A percentile compares a stretch with the other conserved stretches of the same genome.
These are phyloP conservation scores for Corymbia calophylla DNA, from an alignment of 441 rosid genomes.

Conservation along the genomic window DNA sequence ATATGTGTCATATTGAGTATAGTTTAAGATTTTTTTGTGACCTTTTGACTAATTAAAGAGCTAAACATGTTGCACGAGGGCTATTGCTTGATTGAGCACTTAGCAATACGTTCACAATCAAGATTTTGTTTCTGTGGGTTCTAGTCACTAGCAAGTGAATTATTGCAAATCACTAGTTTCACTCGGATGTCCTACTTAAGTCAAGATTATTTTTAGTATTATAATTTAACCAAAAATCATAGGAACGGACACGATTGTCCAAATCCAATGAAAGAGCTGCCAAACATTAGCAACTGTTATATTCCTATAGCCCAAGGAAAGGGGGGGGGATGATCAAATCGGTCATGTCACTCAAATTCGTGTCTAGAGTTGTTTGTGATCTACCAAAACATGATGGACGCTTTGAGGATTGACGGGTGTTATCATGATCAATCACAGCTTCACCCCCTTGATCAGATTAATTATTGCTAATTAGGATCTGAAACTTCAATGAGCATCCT, in stretches of 20 bases:
- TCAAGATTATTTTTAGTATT: background rate
- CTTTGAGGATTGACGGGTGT: background rate
- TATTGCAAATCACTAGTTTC: background rate
- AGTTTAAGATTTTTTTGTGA: background rate
- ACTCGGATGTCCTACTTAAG: background rate
- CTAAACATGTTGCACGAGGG: background rate
- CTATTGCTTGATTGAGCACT: background rate
- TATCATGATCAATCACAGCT: background rate
- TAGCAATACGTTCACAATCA: background rate
- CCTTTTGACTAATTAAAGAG: background rate
- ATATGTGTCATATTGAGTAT: rapidly evolving
- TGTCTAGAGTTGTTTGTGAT: background rate
- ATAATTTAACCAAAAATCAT: background rate
- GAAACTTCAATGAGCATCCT: background rate
- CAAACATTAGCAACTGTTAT: background rate
- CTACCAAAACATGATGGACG: background rate
- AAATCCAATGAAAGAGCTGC: background rate
- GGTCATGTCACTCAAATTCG: background rate
- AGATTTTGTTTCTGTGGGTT: background rate
- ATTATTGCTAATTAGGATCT: background rate
- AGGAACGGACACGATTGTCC: background rate
- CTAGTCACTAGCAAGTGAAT: background rate
- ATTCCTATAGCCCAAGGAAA: background rate
- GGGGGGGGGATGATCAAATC: background rate
- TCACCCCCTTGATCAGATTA: background rate